phyloP scores from a whole-genome alignment of 768 basidiomycete species.

The Leccinum truebloodii region DNA sequence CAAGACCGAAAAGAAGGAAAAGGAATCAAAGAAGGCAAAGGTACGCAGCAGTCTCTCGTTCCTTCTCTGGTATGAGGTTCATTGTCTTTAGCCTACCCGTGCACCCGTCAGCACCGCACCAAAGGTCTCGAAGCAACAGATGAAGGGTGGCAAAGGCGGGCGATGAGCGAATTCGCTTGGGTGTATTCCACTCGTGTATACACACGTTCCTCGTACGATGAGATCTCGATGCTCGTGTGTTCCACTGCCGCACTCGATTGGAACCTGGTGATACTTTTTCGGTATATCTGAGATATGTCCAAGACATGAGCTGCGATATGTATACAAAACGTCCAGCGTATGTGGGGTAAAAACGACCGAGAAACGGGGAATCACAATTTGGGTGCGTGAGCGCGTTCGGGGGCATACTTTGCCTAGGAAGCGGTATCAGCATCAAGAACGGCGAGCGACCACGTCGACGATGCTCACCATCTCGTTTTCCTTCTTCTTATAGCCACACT shows the following conservation, averaged over 20 bases:
- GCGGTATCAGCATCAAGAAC: slow-evolving; percentile 9
- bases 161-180: slow-evolving; percentile 45
- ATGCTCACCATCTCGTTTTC: slow-evolving; percentile 85
- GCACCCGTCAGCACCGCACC: slow-evolving; percentile 59
- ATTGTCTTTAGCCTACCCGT: slow-evolving; percentile 50
- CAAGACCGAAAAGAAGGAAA: slow-evolving; percentile 96
- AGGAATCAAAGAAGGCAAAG: slow-evolving; percentile 90
- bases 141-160: slow-evolving; percentile 87
- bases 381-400: slow-evolving; percentile 32
- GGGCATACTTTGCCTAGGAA: slow-evolving; percentile 59
- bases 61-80: background rate
- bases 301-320: slow-evolving; percentile 10
- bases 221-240: slow-evolving; percentile 15
- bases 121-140: slow-evolving; percentile 93
- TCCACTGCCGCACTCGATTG: slow-evolving; percentile 1
- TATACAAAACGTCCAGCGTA: slow-evolving; percentile 13
- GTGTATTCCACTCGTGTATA: slow-evolving; percentile 18
- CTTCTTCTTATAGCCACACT: slow-evolving; percentile 90
- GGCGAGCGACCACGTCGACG: background rate
- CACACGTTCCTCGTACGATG: slow-evolving; percentile 23
- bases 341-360: background rate
- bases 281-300: slow-evolving; percentile 19
- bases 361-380: slow-evolving; percentile 17
- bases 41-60: slow-evolving; percentile 34
- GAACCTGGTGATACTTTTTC: background rate